Evolutionary conservation across 164 flowering plant species (phyloP).

Genomic region (Vitis riparia): DNA sequence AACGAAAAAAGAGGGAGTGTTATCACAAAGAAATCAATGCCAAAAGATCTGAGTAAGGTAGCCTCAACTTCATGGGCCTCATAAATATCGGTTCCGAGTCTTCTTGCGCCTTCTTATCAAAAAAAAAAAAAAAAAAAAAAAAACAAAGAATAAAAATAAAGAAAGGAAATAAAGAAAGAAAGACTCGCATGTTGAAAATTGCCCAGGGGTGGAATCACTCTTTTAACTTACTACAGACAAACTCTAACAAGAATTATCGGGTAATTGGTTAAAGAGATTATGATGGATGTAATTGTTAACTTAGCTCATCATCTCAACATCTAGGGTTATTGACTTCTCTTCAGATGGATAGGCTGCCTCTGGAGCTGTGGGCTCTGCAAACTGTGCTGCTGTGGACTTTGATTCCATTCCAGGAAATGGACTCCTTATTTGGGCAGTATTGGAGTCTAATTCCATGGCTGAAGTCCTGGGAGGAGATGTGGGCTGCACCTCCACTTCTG

Average conservation of each 20-base stretch:
- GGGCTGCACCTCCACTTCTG: conserved; percentile 94
- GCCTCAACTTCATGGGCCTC: neutral
- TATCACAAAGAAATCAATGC: neutral
- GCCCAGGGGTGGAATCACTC: too few relatives aligned
- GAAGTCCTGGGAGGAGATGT: conserved; percentile 80
- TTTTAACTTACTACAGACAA: too few relatives aligned
- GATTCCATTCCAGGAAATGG: conserved; percentile 51
- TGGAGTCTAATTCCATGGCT: conserved; percentile 72
- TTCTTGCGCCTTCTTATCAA: neutral
- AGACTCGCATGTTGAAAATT: neutral
- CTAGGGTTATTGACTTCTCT: conserved; percentile 44
- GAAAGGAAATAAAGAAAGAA: neutral
- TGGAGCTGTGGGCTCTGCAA: conserved; percentile 33
- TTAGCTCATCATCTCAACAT: conserved; percentile 47
- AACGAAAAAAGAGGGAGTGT: too few relatives aligned
- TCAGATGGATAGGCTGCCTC: conserved; percentile 42
- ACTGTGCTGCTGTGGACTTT: conserved; percentile 31
- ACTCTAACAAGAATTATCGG: neutral
- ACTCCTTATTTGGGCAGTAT: conserved; percentile 44
- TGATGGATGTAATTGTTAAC: neutral
- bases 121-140: neutral
- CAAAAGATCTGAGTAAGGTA: too few relatives aligned
- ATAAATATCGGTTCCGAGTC: neutral
- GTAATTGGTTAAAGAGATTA: neutral
- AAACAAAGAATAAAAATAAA: too few relatives aligned